Conservation (phyloP, 73 alveolate species). For the Paramecium tetraurelia region DNA sequence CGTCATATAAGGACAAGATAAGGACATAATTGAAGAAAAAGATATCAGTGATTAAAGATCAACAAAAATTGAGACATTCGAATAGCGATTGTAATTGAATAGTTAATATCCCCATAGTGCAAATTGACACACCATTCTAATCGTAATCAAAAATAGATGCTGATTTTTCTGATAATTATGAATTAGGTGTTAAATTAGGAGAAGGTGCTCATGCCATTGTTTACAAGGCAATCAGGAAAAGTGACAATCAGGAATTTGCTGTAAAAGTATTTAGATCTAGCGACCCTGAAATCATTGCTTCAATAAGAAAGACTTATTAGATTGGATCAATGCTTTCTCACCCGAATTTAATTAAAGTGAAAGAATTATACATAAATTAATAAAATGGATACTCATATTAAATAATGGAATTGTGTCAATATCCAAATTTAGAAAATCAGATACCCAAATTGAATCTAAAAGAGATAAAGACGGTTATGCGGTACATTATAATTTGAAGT, state of each 20-base stretch:
- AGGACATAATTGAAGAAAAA: not conserved
- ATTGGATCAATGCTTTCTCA: not conserved
- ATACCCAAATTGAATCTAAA: not conserved
- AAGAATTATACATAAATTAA: conserved; percentile 22
- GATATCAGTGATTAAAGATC: not conserved
- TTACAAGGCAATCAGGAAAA: not conserved
- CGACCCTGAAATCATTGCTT: conserved; percentile 44
- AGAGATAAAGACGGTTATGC: not conserved
- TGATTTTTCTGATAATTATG: not conserved
- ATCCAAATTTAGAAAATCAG: not conserved
- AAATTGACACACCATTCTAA: not conserved
- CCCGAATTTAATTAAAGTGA: not conserved
- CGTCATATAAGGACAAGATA: conserved; percentile 11
- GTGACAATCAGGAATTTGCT: not conserved
- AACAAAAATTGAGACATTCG: not conserved
- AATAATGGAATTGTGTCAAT: conserved; percentile 35
- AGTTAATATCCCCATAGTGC: not conserved
- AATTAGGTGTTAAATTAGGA: conserved; percentile 1
- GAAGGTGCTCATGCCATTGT: conserved; percentile 50
- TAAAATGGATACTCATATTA: conserved; percentile 37
- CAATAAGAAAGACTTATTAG: conserved; percentile 25
- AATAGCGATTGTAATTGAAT: conserved; percentile 14
- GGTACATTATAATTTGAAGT: not conserved
- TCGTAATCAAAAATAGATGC: not conserved
- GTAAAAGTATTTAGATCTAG: conserved; percentile 19